Evolutionary conservation across 192 early-diverging fungal species (phyloP), one percentile per base, ranked within the genome.

Genomic region (Paraglomus brasilianum): DNA sequence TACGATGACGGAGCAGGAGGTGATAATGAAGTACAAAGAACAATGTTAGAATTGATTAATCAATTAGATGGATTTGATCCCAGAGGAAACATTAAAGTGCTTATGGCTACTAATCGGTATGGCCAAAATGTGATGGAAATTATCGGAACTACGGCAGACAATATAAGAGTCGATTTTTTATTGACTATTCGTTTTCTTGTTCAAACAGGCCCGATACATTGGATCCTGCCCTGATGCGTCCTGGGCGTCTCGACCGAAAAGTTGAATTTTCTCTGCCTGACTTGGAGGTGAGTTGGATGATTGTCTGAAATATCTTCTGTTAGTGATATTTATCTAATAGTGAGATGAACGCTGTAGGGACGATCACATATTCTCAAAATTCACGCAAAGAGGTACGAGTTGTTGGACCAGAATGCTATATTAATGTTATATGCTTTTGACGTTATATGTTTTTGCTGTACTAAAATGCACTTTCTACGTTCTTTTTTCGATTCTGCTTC

Each of bases 1-100:
- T 93, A 93, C 70, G 96, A 98, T 76, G 97, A 99, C 78, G 97
- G 97, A 48, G 90, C 95, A 51, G 97, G 97, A 73, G 96, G 96
- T 49, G 97, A 99, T 81, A 98, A 99, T 74, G 97, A 99, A 78
- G 97, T 99, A 17, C 97, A 99, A 77, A 87, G 97, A 71, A 99
- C 97, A 11, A 99, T 99, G 97, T 82, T 99, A 74, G 97, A 99
- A 83, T 80, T 99, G 52, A 99, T 99, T 72, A 99, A 98, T 81
- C 97, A 99, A 78, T 81, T 99, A 15, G 97, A 99, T 71, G 97
- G 97, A 45, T 99, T 99, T 77, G 97, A 99, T 75, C 93, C 97
- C 30, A 90, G 97, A 69, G 97, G 97, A 47, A 99, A 99, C 75
- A 99, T 99, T 82, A 99, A 99, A 77, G 95, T 98, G 9, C 82